Evolutionary conservation across 108 stramenopile species (phyloP), one percentile per base, ranked within the genome.

Genomic region (Stephanodiscus minutulus): DNA sequence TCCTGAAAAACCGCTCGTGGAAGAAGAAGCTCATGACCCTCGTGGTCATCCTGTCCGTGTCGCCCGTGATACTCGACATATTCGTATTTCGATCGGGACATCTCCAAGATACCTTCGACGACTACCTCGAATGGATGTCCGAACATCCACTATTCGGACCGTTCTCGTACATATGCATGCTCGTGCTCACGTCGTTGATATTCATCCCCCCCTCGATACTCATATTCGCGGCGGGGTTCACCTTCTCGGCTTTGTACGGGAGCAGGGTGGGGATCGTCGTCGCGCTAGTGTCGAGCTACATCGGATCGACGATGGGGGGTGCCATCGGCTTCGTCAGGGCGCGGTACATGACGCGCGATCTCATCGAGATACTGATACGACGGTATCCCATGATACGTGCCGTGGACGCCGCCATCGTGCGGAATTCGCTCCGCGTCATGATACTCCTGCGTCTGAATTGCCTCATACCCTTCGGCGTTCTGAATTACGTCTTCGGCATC

Each of bases 401-500:
- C 4, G 74, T 79, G 10, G 78, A 79, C 61, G 49, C 56, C 5
- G 78, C 78, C 5, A 60, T 79, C 27, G 61, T 75, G 0, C 33
- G 50, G 11, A 75, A 74, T 63, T 74, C 73, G 6, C 27, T 79
- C 1, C 18, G 74, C 27, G 73, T 79, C 18, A 79, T 79, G 78
- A 63, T 74, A 43, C 36, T 79, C 25, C 15, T 75, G 62, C 27
- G 78, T 15, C 61, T 79, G 53, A 75, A 75, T 64, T 68, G 66
- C 5, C 31, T 79, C 1, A 70, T 79, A 33, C 78, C 78, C 2
- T 79, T 79, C 63, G 73, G 73, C 5, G 67, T 74, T 7, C 37
- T 79, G 66, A 79, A 79, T 68, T 79, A 79, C 46, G 29, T 74
- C n/a, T 73, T 73, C 54, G 77, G 77, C 5, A 68, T 79, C 5